Base-by-base conservation (phyloP, 2,329 filamentous ascomycete genomes). In the Calonectria multiphialidica region DNA sequence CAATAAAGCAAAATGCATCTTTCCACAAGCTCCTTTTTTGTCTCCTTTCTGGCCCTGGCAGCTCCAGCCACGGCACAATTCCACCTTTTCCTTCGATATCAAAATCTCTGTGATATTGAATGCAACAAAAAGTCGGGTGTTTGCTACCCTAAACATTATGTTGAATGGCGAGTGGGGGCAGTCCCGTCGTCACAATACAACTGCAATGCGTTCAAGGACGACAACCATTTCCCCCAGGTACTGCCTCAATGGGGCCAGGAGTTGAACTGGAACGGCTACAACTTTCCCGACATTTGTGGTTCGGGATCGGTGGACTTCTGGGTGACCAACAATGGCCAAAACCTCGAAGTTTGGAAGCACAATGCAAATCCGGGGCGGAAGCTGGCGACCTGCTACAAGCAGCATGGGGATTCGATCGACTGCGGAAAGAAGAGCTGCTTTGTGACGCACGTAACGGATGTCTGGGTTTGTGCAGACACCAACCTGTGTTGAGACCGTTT, bases 71-170 rank as follows among this genome's bases (percentile, higher is more conserved):
- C 30, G 40, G 64, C 50, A 28, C 25, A 44, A 35, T 67, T 67
- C 7, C 30, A 66, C 21, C 18, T 59, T 15, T 67, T 49, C 7
- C 49, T 57, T 12, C 18, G 53, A 1, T 66, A 35, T 16, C 50
- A 63, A 65, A 57, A 68, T 10, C 55, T 68, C 23, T 62, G 66
- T 30, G 66, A 68, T 25, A 16, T 63, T 16, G 44, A 68, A 21
- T 68, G 66, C 23, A 53, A 63, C 33, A 68, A 50, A 50, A 61
- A 53, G 37, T 40, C 40, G 28, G 55, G 44, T 7, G 37, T 53
- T 21, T 63, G 66, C 55, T 68, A 49, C 25, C 66, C 44, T 33
- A 71, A 68, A 57, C 64, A 68, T 30, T 68, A 53, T 15, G 45
- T 67, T 18, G 68, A 68, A 23, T 62, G 66, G 44, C 42, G 53